phyloP scores from a whole-genome alignment of 306 rosid species.

The Lathyrus tuberosus region DNA sequence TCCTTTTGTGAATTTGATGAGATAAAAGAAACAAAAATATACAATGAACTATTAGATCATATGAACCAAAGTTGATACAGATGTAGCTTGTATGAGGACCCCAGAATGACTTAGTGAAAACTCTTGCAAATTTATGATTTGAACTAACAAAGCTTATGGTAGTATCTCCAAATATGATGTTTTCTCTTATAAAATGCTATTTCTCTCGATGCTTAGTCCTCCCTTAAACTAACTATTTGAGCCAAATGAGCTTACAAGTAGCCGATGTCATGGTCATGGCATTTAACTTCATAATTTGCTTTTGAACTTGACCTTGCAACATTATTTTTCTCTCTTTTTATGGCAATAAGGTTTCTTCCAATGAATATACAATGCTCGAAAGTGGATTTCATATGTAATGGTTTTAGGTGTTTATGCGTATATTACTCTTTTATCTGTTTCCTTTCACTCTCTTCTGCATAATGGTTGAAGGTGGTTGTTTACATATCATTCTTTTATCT shows the following conservation, averaged over 20 bases:
- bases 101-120: not conserved
- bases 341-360: not conserved
- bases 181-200: not conserved
- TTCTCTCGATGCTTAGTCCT: too few species aligned
- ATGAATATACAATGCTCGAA: not conserved
- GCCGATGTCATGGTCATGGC: not conserved
- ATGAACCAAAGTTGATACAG: not conserved
- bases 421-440: not conserved
- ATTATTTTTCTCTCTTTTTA: not conserved
- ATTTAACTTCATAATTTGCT: not conserved
- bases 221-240: not conserved
- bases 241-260: not conserved
- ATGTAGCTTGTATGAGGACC: not conserved
- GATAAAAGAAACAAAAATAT: not conserved
- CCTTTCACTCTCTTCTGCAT: conserved; percentile 18
- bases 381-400: not conserved
- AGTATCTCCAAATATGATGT: not conserved
- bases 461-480: conserved; percentile 25
- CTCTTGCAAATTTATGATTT: not conserved
- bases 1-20: not conserved
- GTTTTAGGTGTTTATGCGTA: not conserved
- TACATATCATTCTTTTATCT: conserved; percentile 29
- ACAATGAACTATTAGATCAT: not conserved
- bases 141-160: not conserved
- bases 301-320: not conserved